Evolutionary conservation across 2,329 filamentous ascomycete genomes (phyloP).

Genomic region (Fusarium armeniacum): DNA sequence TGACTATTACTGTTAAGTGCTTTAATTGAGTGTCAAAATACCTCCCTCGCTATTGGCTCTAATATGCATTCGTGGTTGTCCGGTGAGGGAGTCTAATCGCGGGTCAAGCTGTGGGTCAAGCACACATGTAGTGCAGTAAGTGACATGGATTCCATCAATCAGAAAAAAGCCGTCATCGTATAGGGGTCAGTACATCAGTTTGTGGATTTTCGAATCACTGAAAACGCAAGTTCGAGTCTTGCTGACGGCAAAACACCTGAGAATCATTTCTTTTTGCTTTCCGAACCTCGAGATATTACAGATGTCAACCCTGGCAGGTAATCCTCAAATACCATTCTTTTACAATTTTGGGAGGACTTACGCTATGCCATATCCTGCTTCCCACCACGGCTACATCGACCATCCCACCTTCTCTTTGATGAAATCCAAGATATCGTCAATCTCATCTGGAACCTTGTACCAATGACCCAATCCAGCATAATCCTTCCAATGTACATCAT

Average conservation of each 20-base stretch:
- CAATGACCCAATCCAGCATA: conserved; percentile 62
- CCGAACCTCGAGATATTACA: neutral
- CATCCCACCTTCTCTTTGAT: conserved; percentile 15
- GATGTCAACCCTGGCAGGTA: too few species aligned
- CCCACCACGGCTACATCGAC: neutral
- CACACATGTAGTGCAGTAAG: neutral
- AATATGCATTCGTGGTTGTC: neutral
- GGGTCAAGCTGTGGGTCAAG: neutral
- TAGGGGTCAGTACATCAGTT: conserved; percentile 38
- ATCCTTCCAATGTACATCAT: conserved; percentile 45
- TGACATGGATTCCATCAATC: neutral
- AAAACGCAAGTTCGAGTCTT: conserved; percentile 38
- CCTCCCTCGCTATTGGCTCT: neutral
- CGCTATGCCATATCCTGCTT: neutral
- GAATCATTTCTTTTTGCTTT: conserved; percentile 1
- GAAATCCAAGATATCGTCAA: conserved; percentile 60
- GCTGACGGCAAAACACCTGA: conserved; percentile 24
- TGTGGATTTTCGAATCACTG: conserved; percentile 31
- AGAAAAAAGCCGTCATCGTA: conserved; percentile 32
- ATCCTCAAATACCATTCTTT: too few species aligned
- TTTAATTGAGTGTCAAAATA: neutral
- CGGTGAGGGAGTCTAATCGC: neutral
- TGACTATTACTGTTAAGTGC: neutral
- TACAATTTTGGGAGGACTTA: too few species aligned
- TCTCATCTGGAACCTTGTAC: conserved; percentile 62